A percentile compares a stretch with the other conserved stretches of the same genome.
phyloP scores from a whole-genome alignment of 768 basidiomycete genomes.

The Trametes punicea region DNA sequence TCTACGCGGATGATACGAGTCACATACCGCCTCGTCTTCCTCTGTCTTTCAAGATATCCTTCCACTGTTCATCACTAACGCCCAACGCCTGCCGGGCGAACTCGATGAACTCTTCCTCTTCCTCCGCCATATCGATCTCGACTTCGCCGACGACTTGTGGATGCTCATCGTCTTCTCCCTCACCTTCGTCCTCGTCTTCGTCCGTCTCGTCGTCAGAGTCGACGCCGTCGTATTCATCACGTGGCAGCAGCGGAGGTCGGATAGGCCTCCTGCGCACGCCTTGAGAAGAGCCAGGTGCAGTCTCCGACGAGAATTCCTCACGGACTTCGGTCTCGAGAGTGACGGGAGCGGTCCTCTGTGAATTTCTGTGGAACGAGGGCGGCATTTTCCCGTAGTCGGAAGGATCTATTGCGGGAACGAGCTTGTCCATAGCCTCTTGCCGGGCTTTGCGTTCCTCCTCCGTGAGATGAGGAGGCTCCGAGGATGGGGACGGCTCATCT shows the following conservation, averaged over 20 bases:
- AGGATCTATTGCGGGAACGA: constrained; percentile 76
- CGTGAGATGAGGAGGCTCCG: neutral
- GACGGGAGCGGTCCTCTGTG: constrained; percentile 58
- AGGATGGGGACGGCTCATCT: constrained; percentile 25
- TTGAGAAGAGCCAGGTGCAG: neutral
- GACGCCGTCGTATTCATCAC: constrained; percentile 88
- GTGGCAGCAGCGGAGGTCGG: constrained; percentile 75
- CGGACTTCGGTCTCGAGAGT: constrained; percentile 42
- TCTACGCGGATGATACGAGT: neutral
- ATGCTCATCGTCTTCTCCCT: constrained; percentile 66
- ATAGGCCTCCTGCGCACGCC: constrained; percentile 43
- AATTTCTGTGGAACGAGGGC: constrained; percentile 61
- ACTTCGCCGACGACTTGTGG: constrained; percentile 81
- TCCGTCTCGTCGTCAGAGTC: constrained; percentile 89
- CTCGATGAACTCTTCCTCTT: constrained; percentile 92
- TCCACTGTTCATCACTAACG: constrained; percentile 86
- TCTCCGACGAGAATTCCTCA: constrained; percentile 23
- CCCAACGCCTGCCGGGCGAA: constrained; percentile 93
- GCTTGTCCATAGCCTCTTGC: constrained; percentile 67
- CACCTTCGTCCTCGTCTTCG: constrained; percentile 50
- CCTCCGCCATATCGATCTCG: constrained; percentile 89
- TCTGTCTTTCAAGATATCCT: constrained; percentile 78
- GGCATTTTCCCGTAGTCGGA: constrained; percentile 91
- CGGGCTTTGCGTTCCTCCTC: constrained; percentile 36
- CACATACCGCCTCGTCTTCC: constrained; percentile 75